Evolutionary conservation across 2,329 filamentous ascomycete genomes (phyloP).

Genomic region (Alternaria sp.): DNA sequence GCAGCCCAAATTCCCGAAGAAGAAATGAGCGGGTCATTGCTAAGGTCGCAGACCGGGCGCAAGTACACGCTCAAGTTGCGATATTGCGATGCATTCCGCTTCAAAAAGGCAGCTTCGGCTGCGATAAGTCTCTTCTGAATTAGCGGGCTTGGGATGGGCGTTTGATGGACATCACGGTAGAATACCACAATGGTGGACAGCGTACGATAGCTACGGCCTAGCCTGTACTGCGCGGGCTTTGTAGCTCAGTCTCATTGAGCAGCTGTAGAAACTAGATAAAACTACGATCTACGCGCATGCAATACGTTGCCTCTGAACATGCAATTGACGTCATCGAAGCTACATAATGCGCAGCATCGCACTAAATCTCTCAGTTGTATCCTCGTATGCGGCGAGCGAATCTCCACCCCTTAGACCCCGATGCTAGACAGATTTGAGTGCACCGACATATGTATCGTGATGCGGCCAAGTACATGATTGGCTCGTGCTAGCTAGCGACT

Average conservation of each 20-base stretch:
- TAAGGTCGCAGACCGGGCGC: neutral
- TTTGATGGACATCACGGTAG: slow-evolving; percentile 32
- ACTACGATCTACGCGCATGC: slow-evolving; percentile 11
- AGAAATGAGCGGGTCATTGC: slow-evolving; percentile 55
- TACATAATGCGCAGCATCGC: neutral
- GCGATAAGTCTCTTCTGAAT: slow-evolving; percentile 24
- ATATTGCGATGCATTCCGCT: neutral
- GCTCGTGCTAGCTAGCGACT: slow-evolving; percentile 9
- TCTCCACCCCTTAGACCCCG: neutral
- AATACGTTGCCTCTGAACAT: neutral
- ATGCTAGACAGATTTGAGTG: neutral
- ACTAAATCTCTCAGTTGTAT: neutral
- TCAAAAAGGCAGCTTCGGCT: neutral
- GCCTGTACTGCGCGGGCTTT: slow-evolving; percentile 2
- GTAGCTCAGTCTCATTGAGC: slow-evolving; percentile 1
- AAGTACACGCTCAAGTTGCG: neutral
- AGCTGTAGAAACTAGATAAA: slow-evolving; percentile 10
- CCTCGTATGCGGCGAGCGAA: neutral
- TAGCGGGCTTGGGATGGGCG: slow-evolving; percentile 34
- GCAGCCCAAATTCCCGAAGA: slow-evolving; percentile 75
- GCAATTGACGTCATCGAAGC: neutral
- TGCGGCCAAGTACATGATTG: slow-evolving; percentile 6
- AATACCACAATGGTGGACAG: slow-evolving; percentile 8
- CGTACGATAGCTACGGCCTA: slow-evolving; percentile 1
- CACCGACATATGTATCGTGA: slow-evolving; percentile 4